Conservation (phyloP, 2,329 filamentous ascomycete species). For the Aspergillus fijiensis region DNA sequence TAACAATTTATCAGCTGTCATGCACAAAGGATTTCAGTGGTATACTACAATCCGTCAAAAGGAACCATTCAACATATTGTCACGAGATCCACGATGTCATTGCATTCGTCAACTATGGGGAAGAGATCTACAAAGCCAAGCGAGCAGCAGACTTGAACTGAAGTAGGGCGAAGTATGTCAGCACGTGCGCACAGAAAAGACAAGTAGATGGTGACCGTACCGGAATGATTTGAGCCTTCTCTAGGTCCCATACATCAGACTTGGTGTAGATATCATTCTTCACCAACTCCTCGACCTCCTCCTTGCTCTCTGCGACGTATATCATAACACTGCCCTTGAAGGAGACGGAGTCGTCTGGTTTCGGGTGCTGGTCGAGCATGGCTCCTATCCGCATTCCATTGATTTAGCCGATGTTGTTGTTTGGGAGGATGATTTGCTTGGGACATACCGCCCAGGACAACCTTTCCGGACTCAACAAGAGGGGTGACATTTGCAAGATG, state of each 20-base stretch:
- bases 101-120: background rate
- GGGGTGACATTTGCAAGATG: constrained; percentile 61
- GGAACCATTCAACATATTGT: background rate
- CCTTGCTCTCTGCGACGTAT: constrained; percentile 63
- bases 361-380: constrained; percentile 64
- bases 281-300: constrained; percentile 67
- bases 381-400: constrained; percentile 53
- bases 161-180: constrained; percentile 7
- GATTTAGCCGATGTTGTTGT: background rate
- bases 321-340: constrained; percentile 75
- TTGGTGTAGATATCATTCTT: constrained; percentile 71
- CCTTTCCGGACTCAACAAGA: constrained; percentile 54
- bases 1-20: background rate
- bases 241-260: constrained; percentile 76
- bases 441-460: constrained; percentile 64
- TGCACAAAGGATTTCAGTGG: background rate
- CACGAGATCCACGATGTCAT: background rate
- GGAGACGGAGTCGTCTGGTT: constrained; percentile 59
- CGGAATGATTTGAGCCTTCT: constrained; percentile 54
- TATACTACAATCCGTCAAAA: background rate
- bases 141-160: constrained; percentile 36
- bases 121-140: constrained; percentile 7
- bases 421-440: background rate
- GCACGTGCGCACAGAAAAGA: constrained; percentile 7
- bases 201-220: constrained; percentile 24